Evolutionary conservation across 202 grass and related monocot species (phyloP), one percentile per base, ranked within the genome.

Genomic region (Alloteropsis angusta): DNA sequence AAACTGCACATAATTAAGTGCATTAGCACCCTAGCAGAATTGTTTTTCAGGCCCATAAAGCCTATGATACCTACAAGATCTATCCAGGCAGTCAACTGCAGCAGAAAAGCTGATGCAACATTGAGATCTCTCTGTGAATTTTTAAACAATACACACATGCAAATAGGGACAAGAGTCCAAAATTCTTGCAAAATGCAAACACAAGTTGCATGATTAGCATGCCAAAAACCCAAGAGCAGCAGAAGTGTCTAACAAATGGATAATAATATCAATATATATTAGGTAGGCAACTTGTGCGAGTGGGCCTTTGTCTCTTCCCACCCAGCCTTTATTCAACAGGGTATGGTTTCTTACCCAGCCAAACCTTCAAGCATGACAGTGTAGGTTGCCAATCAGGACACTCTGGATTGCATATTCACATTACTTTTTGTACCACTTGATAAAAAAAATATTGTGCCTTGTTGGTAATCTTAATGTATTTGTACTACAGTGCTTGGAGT

Each of bases 231-330:
- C 82, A 23, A 85, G 56, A 59, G 82, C 43, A 65, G 66, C 76
- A 54, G 36, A 56, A 79, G 35, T 79, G 76, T 78, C 45, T 59
- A 84, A 73, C 77, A 48, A 81, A 81, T 72, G 73, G 82, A 82
- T 84, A 90, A 87, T 47, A 87, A 57, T 83, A 87, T 80, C 42
- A 75, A 79, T 45, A 84, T 41, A 54, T 81, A 76, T 84, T 83
- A 84, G 85, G 80, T 79, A 91, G 25, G 62, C 85, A 91, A 88
- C 62, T 91, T 88, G 89, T 78, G 65, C 89, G 83, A 85, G 82
- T 91, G 82, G 74, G 53, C 64, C 85, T 79, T 71, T 58, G 57
- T 78, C 78, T 77, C 79, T 87, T 85, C 55, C 71, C 55, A 82
- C 65, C 54, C 82, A 71, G 48, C 41, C 65, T 82, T 84, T 84